Percentiles rank a stretch among this genome's conserved stretches.
These are phyloP conservation scores for Oryza brachyantha DNA, from an alignment of 176 grass and related monocot species.

Conservation along the genomic window DNA sequence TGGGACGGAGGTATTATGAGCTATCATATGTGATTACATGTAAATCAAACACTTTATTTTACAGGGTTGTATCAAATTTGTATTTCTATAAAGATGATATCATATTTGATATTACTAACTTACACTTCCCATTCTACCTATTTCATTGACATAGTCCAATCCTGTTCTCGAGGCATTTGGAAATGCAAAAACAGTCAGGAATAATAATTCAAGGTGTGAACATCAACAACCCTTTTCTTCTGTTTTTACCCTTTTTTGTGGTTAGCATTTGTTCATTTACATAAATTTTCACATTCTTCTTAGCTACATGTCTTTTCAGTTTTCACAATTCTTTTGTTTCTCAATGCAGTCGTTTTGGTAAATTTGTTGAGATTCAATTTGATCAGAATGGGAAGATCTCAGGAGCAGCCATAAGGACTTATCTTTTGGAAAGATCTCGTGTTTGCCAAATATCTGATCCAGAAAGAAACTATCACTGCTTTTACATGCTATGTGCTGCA, in stretches of 20 bases:
- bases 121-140: slow-evolving; percentile 33
- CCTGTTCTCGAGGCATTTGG: slow-evolving; percentile 96
- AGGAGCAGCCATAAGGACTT: slow-evolving; percentile 89
- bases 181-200: slow-evolving; percentile 92
- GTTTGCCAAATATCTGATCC: slow-evolving; percentile 95
- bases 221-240: neutral
- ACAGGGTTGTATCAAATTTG: neutral
- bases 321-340: slow-evolving; percentile 31
- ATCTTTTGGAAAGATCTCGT: slow-evolving; percentile 87
- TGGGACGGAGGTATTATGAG: too few relatives aligned
- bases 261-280: slow-evolving; percentile 1
- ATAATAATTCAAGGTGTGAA: slow-evolving; percentile 86
- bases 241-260: slow-evolving; percentile 1
- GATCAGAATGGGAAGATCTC: slow-evolving; percentile 71
- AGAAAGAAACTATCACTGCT: slow-evolving; percentile 93
- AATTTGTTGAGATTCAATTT: slow-evolving; percentile 97
- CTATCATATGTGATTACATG: neutral
- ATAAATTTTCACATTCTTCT: slow-evolving; percentile 8
- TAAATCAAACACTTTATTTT: slow-evolving; percentile 4
- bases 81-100: slow-evolving; percentile 27
- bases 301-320: slow-evolving; percentile 24
- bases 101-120: slow-evolving; percentile 31
- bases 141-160: slow-evolving; percentile 71
- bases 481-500: slow-evolving; percentile 89
- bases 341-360: slow-evolving; percentile 73